phyloP scores from a whole-genome alignment of 371 early-diverging fungal species.

The Smittium mucronatum region DNA sequence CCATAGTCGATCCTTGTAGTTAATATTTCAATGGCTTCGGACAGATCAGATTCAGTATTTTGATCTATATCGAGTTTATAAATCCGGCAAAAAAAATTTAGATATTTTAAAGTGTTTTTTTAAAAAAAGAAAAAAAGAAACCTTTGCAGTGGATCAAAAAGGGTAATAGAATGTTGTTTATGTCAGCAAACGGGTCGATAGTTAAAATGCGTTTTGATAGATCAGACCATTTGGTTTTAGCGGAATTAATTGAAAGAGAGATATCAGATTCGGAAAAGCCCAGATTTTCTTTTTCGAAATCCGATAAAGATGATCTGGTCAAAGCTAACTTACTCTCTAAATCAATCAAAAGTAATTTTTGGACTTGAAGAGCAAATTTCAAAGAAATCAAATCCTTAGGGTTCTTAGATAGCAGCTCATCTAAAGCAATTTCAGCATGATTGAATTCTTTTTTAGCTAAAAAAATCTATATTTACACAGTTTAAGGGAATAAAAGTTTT shows the following conservation, averaged over 20 bases:
- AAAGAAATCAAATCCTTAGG: not conserved
- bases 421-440: not conserved
- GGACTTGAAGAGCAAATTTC: not conserved
- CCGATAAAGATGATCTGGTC: not conserved
- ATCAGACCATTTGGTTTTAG: not conserved
- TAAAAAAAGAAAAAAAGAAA: not conserved
- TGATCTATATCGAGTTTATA: not conserved
- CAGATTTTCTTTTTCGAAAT: not conserved
- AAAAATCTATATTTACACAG: not conserved
- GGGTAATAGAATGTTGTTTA: not conserved
- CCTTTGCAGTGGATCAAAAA: no score
- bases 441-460: conserved; percentile 10
- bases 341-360: not conserved
- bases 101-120: not conserved
- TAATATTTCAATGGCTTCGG: not conserved
- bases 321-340: not conserved
- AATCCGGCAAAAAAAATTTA: not conserved
- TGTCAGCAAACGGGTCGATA: not conserved
- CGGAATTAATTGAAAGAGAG: not conserved
- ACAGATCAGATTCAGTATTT: not conserved
- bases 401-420: not conserved
- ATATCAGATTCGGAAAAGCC: not conserved
- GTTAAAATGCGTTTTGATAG: not conserved
- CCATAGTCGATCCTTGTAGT: not conserved
- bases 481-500: not conserved